These are phyloP conservation scores for Chaetoscypha palmicola DNA, from an alignment of 2,329 filamentous ascomycete species.

Conservation along the genomic window DNA sequence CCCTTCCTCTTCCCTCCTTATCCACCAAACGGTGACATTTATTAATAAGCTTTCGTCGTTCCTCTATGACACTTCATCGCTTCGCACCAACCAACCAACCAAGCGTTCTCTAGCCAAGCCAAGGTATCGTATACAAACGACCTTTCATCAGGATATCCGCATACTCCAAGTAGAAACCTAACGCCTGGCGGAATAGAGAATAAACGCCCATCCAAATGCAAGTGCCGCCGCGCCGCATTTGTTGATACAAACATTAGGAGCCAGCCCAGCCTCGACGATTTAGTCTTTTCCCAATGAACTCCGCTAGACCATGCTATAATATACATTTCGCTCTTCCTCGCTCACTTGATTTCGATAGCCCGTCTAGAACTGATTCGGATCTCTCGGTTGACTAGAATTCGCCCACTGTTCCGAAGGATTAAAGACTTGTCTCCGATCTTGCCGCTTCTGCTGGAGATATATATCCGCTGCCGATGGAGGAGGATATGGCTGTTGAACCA, in stretches of 20 bases:
- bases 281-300: background rate
- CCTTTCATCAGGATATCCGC: no score
- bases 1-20: no score
- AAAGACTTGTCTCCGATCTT: slow-evolving; percentile 14
- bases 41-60: no score
- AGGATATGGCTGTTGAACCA: slow-evolving; percentile 9
- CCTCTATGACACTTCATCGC: no score
- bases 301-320: slow-evolving; percentile 1
- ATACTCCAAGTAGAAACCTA: no score
- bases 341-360: background rate
- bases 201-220: no score
- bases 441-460: slow-evolving; percentile 17
- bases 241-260: slow-evolving; percentile 6
- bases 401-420: slow-evolving; percentile 18
- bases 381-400: slow-evolving; percentile 9
- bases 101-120: no score
- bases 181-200: no score
- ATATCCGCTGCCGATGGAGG: slow-evolving; percentile 13
- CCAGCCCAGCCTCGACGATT: slow-evolving; percentile 3
- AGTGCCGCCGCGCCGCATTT: background rate
- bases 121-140: no score
- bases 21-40: no score
- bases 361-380: slow-evolving; percentile 4
- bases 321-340: background rate
- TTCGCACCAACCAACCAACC: no score